A percentile compares a stretch with the other conserved stretches of the same genome.
Conservation (phyloP, 257 asterid species). For the Forsythia suspensa region DNA sequence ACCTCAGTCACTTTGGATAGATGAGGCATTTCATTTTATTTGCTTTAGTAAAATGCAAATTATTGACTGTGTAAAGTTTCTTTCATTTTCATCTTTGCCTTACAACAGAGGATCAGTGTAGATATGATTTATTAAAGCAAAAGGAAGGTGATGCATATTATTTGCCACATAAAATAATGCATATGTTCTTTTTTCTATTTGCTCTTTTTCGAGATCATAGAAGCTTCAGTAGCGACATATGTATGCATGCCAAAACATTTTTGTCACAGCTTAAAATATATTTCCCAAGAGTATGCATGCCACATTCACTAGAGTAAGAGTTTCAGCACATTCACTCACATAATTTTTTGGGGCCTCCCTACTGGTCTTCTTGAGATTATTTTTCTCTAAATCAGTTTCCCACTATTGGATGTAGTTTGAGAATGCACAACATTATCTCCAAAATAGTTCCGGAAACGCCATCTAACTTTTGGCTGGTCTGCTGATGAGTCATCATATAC, state of each 20-base stretch:
- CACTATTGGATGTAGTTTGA: slow-evolving; percentile 26
- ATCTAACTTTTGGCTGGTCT: slow-evolving; percentile 55
- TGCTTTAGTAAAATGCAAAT: neutral
- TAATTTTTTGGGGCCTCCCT: slow-evolving; percentile 32
- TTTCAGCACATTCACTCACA: slow-evolving; percentile 33
- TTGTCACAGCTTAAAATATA: neutral
- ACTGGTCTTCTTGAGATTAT: slow-evolving; percentile 28
- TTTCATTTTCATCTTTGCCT: neutral
- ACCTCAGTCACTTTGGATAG: neutral
- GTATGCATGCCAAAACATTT: neutral
- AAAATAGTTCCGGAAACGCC: slow-evolving; percentile 58
- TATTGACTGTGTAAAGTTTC: neutral
- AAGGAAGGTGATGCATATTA: neutral
- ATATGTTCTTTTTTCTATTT: neutral
- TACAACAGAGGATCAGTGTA: neutral
- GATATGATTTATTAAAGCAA: neutral
- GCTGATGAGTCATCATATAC: slow-evolving; percentile 62
- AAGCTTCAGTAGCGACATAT: neutral
- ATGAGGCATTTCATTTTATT: neutral
- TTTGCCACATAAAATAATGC: neutral
- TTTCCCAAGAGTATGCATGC: neutral
- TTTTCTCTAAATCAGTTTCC: slow-evolving; percentile 29
- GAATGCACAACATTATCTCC: slow-evolving; percentile 24
- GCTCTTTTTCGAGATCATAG: neutral
- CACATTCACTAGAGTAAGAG: neutral